Evolutionary conservation across 257 asterid species (phyloP).

Genomic region (Nicotiana obtusifolia): DNA sequence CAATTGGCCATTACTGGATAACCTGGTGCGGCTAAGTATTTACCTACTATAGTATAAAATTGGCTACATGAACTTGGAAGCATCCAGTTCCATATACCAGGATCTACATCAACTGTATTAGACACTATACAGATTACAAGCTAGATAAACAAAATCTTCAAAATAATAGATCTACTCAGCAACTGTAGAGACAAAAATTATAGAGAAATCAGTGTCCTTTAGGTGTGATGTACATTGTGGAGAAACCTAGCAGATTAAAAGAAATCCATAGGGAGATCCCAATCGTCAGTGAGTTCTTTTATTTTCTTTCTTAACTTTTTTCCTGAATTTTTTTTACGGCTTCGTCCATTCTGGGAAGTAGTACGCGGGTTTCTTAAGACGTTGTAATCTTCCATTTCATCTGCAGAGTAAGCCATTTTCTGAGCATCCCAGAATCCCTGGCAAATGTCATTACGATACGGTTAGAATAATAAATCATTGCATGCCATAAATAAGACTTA

Average conservation of each 20-base stretch:
- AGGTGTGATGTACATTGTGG: background rate
- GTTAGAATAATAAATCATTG: background rate
- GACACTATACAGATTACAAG: background rate
- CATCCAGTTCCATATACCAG: background rate
- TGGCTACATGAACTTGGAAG: background rate
- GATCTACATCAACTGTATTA: background rate
- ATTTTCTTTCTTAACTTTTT: constrained; percentile 21
- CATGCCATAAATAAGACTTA: background rate
- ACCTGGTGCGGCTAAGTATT: too few species aligned
- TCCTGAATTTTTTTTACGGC: constrained; percentile 16
- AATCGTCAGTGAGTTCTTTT: constrained; percentile 32
- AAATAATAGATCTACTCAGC: background rate
- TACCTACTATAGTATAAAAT: background rate
- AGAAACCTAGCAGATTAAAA: constrained; percentile 21
- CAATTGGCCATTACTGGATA: too few species aligned
- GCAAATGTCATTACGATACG: background rate
- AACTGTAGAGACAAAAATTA: background rate
- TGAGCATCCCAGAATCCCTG: constrained; percentile 54
- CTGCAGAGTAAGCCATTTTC: constrained; percentile 23
- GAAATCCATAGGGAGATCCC: constrained; percentile 69
- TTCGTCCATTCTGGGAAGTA: constrained; percentile 10
- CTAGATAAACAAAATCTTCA: background rate
- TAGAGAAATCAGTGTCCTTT: background rate
- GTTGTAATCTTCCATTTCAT: constrained; percentile 25
- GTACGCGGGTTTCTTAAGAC: constrained; percentile 1